A percentile compares a stretch with the other conserved stretches of the same genome.
phyloP scores from a whole-genome alignment of 306 rosid genomes.

The Carpinus fangiana region DNA sequence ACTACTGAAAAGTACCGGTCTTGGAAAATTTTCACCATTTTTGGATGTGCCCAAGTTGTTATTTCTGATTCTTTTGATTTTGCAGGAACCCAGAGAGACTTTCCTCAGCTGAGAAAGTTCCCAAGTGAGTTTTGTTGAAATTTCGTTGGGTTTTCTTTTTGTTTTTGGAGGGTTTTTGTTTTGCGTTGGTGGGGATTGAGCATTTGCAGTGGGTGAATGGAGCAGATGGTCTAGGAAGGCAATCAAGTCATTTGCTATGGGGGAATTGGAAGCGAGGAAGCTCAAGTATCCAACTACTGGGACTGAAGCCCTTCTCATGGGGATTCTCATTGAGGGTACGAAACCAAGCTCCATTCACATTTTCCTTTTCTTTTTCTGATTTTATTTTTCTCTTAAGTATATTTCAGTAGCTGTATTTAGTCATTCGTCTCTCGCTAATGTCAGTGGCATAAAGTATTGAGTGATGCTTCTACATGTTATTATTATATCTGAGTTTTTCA shows the following conservation, averaged over 20 bases:
- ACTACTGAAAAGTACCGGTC: neutral
- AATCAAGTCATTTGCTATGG: constrained; percentile 74
- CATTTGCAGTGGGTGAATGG: constrained; percentile 8
- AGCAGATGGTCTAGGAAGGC: constrained; percentile 80
- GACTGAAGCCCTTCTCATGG: constrained; percentile 76
- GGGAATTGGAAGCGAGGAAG: constrained; percentile 71
- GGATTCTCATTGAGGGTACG: constrained; percentile 69
- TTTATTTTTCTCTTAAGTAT: neutral
- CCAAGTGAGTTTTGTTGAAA: constrained; percentile 49
- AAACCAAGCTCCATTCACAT: neutral
- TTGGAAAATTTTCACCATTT: neutral
- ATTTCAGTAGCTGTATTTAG: neutral
- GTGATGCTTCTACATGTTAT: neutral
- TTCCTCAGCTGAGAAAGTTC: constrained; percentile 48
- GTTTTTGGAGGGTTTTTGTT: neutral
- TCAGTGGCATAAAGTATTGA: neutral
- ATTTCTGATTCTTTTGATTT: constrained; percentile 47
- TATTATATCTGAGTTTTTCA: neutral
- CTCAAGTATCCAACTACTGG: constrained; percentile 60
- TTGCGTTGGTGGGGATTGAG: constrained; percentile 22
- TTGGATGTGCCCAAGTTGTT: constrained; percentile 26
- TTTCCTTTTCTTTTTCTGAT: neutral
- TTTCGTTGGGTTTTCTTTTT: neutral
- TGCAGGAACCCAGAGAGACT: constrained; percentile 55
- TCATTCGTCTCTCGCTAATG: neutral